Percentiles rank a stretch among this genome's conserved stretches.
Evolutionary conservation across 176 grass and related monocot species (phyloP).

Genomic region (Stipa capillata): DNA sequence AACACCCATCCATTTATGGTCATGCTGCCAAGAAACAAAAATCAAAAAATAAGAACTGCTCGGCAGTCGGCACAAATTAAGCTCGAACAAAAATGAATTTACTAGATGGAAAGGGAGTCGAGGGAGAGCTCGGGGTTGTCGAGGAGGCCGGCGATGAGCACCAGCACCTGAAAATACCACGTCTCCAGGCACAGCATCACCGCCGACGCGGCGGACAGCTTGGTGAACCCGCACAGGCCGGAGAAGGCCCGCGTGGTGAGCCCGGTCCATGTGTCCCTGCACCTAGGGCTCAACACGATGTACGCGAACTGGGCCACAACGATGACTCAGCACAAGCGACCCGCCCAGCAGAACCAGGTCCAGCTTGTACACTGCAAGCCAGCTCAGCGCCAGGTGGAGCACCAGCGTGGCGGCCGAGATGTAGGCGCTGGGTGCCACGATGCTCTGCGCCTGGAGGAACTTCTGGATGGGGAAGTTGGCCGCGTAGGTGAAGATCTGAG

Average conservation of each 20-base stretch:
- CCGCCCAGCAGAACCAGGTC: conserved; percentile 41
- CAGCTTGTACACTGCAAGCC: conserved; percentile 17
- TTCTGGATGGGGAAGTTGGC: conserved; percentile 73
- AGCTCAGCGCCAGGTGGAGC: background rate
- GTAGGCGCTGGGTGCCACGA: conserved; percentile 59
- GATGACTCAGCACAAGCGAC: conserved; percentile 43
- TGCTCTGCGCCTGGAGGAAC: conserved; percentile 77
- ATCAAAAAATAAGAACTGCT: too few species aligned
- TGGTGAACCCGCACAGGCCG: background rate
- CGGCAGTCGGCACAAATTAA: too few species aligned
- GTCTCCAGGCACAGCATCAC: conserved; percentile 20
- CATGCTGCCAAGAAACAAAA: conserved; percentile 34
- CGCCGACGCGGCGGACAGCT: conserved; percentile 24
- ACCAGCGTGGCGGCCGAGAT: conserved; percentile 12
- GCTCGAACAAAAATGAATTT: too few species aligned
- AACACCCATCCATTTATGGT: conserved; percentile 34
- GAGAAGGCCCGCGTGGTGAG: conserved; percentile 43
- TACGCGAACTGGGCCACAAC: conserved; percentile 45
- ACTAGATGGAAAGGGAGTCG: background rate
- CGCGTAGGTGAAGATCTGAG: conserved; percentile 75
- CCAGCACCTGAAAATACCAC: background rate
- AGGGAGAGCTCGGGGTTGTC: background rate
- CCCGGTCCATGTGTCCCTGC: conserved; percentile 39
- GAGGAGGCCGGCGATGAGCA: background rate
- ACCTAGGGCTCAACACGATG: conserved; percentile 30